These are phyloP conservation scores for Trichomonascaceae sp. DNA, from an alignment of 1,139 yeast genomes.

Conservation along the genomic window DNA sequence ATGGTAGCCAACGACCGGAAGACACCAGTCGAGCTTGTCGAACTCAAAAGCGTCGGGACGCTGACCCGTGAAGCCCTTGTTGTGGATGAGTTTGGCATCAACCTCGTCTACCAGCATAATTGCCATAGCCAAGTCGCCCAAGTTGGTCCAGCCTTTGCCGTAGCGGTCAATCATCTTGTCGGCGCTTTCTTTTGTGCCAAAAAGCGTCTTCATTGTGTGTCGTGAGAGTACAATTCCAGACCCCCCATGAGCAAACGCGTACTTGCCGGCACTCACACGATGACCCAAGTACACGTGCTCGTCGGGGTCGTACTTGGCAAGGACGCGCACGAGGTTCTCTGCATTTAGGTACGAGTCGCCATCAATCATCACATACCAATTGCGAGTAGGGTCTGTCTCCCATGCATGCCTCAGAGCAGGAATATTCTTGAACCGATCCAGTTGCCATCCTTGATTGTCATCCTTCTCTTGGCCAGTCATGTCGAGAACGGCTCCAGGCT, in stretches of 20 bases:
- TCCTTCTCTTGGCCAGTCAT: constrained; percentile 1
- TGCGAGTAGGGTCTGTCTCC: constrained; percentile 9
- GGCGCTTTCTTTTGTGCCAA: constrained; percentile 5
- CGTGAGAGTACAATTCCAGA: constrained; percentile 21
- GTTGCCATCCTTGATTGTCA: constrained; percentile 15
- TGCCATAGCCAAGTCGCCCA: constrained; percentile 21
- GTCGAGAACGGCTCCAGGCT: constrained; percentile 1
- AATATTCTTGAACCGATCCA: constrained; percentile 21
- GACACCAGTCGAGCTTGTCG: constrained; percentile 16
- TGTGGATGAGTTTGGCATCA: constrained; percentile 6
- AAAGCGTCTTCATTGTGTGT: constrained; percentile 14
- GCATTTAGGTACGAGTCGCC: constrained; percentile 19
- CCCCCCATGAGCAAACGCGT: constrained; percentile 22
- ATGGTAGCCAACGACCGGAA: constrained; percentile 18
- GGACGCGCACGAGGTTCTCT: constrained; percentile 11
- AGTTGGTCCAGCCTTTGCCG: neutral
- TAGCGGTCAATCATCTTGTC: neutral
- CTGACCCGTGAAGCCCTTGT: neutral
- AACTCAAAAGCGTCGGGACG: constrained; percentile 6
- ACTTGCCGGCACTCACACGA: constrained; percentile 6
- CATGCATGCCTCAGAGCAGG: constrained; percentile 23
- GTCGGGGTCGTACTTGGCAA: constrained; percentile 11
- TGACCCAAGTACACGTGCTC: constrained; percentile 17
- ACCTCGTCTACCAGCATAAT: constrained; percentile 8
- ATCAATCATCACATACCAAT: constrained; percentile 23